Percentiles rank a stretch among this genome's conserved stretches.
Evolutionary conservation across 495 filamentous ascomycete genomes (phyloP).

Genomic region (Neurospora sp.): DNA sequence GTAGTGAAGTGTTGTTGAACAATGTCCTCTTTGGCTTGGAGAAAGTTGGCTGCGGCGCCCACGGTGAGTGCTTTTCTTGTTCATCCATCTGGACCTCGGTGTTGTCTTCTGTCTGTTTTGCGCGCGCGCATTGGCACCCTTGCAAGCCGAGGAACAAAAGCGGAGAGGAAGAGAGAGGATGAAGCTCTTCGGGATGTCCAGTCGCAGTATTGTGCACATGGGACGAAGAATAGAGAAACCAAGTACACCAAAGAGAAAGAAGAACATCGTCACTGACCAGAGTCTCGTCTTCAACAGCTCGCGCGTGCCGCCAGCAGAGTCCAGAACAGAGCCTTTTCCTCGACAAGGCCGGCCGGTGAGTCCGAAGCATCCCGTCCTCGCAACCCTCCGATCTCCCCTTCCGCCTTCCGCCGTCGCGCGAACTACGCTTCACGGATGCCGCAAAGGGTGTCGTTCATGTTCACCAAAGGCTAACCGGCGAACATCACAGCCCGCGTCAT

Average conservation of each 20-base stretch:
- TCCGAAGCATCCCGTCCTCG: slow-evolving; percentile 4
- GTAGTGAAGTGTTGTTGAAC: slow-evolving; percentile 16
- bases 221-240: not conserved
- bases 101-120: not conserved
- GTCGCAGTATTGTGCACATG: not conserved
- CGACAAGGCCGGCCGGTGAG: slow-evolving; percentile 71
- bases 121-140: not conserved
- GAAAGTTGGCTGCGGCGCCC: slow-evolving; percentile 34
- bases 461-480: not conserved
- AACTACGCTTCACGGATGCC: not conserved
- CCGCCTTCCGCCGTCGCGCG: not conserved
- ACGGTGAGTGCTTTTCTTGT: slow-evolving; percentile 27
- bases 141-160: slow-evolving; percentile 13
- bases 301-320: slow-evolving; percentile 32
- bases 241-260: not conserved
- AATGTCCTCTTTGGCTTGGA: slow-evolving; percentile 45
- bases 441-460: not conserved
- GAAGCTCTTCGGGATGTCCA: not conserved
- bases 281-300: slow-evolving; percentile 24
- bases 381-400: not conserved
- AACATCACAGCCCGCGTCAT: slow-evolving; percentile 55
- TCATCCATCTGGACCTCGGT: not conserved
- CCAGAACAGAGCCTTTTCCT: slow-evolving; percentile 71
- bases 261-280: not conserved
- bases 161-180: not conserved